A percentile compares a stretch with the other conserved stretches of the same genome.
These are phyloP conservation scores for Phyllosticta paracitricarpa DNA, from an alignment of 2,329 filamentous ascomycete species.

Conservation along the genomic window DNA sequence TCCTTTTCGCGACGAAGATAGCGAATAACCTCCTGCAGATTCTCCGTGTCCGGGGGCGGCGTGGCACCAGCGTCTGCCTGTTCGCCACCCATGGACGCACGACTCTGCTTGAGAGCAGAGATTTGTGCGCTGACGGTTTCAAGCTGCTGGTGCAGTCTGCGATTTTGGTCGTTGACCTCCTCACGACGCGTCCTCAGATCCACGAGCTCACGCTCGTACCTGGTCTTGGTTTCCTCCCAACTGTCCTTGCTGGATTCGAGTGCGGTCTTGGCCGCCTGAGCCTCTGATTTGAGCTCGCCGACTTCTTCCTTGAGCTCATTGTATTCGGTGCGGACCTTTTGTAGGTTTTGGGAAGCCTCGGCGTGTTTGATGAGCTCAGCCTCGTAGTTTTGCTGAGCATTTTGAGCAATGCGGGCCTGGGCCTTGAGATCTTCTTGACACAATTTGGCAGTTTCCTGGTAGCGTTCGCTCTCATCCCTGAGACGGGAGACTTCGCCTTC, in stretches of 20 bases:
- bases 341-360: slow-evolving; percentile 79
- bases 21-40: slow-evolving; percentile 79
- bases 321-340: slow-evolving; percentile 66
- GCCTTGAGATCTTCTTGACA: slow-evolving; percentile 87
- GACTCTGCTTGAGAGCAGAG: slow-evolving; percentile 65
- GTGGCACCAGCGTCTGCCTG: slow-evolving; percentile 40
- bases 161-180: slow-evolving; percentile 81
- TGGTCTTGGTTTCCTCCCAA: slow-evolving; percentile 73
- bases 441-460: slow-evolving; percentile 68
- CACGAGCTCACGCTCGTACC: slow-evolving; percentile 71
- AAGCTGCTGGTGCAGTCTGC: slow-evolving; percentile 78
- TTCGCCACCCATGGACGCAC: slow-evolving; percentile 44
- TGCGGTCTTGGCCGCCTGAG: slow-evolving; percentile 72
- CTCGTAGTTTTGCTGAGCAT: slow-evolving; percentile 92
- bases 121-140: slow-evolving; percentile 77
- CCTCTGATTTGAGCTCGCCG: slow-evolving; percentile 65
- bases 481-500: slow-evolving; percentile 71
- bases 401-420: slow-evolving; percentile 85
- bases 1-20: slow-evolving; percentile 94
- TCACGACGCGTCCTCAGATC: slow-evolving; percentile 73
- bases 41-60: slow-evolving; percentile 55
- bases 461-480: slow-evolving; percentile 73
- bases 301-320: slow-evolving; percentile 74
- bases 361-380: slow-evolving; percentile 90
- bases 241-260: slow-evolving; percentile 74